Percentiles rank a stretch among this genome's conserved stretches.
These are phyloP conservation scores for Ganoderma lingzhi DNA, from an alignment of 1,284 basidiomycete genomes.

Conservation along the genomic window DNA sequence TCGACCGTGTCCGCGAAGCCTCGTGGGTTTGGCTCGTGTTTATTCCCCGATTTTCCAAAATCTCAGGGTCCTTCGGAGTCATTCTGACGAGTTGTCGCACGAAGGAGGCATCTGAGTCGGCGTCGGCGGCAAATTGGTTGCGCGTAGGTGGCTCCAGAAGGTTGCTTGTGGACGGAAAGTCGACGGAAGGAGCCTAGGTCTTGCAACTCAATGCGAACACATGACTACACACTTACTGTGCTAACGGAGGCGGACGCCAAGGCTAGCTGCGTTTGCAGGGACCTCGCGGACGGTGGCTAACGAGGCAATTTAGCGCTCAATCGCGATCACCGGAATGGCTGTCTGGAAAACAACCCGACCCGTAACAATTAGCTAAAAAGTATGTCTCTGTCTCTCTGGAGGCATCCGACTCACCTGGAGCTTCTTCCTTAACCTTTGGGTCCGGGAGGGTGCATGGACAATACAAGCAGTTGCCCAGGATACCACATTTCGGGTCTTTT, in stretches of 20 bases:
- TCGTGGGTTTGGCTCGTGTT: background rate
- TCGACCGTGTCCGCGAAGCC: background rate
- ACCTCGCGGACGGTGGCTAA: conserved; percentile 2
- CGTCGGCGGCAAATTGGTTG: conserved; percentile 3
- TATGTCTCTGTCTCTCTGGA: too few relatives aligned
- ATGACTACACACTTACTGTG: background rate
- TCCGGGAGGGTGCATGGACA: background rate
- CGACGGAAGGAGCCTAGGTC: background rate
- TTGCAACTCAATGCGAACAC: background rate
- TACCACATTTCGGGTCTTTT: background rate
- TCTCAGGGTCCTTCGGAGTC: conserved; percentile 3
- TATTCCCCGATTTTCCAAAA: too few relatives aligned
- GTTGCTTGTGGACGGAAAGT: background rate
- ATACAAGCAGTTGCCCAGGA: background rate
- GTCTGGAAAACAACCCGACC: background rate
- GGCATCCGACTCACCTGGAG: background rate
- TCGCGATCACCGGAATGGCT: conserved; percentile 1
- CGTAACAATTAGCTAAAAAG: background rate
- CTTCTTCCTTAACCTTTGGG: background rate
- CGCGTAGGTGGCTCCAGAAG: background rate
- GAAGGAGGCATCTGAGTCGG: background rate
- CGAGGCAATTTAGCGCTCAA: background rate
- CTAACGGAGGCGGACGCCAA: background rate
- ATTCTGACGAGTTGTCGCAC: background rate
- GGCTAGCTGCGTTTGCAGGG: background rate